Evolutionary conservation across 1,139 yeast genomes (phyloP), one percentile per base, ranked within the genome.

Genomic region (Keqinozyma sinolaborantium): DNA sequence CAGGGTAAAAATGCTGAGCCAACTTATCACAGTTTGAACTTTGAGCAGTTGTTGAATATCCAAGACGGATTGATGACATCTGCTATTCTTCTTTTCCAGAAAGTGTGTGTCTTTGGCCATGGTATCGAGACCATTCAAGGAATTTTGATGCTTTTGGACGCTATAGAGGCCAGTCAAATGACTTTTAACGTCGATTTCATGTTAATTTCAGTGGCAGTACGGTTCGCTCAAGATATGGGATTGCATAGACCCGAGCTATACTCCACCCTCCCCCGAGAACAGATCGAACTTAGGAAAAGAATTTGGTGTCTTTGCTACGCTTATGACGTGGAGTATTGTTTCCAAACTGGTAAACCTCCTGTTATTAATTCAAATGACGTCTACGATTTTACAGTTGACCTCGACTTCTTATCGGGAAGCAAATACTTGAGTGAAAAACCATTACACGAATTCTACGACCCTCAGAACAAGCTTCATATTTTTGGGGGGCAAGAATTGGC

Each of bases 221-320:
- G 86, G 32, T 70, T 65, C 41, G 84, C 85, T 0, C 78, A 73
- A 42, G 82, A 77, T 28, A 53, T 81, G 39, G 94, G 94, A 0
- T 56, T 84, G 14, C 84, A 83, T 46, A 58, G 86, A 18, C 59
- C 60, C 5, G 86, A 81, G 40, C 55, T 73, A 2, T 69, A 68
- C 33, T 40, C 45, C 3, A 61, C 65, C 1, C 42, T 74, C 13
- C 33, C 64, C 0, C 41, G 44, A 0, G 54, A 50, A 3, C 81
- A 76, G 28, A 57, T 58, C 5, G 42, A 50, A 3, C 49, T 54
- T 7, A 56, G 77, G 15, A 55, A 71, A 24, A 50, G 52, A 5
- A 33, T 79, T 2, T 83, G 83, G 79, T 71, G 79, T 74, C 33
- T 58, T 15, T 69, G 82, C 34, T 76, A 73, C 38, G 50, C 56